These are phyloP conservation scores for Fusarium sp. DNA, from an alignment of 2,329 filamentous ascomycete genomes.

Conservation along the genomic window DNA sequence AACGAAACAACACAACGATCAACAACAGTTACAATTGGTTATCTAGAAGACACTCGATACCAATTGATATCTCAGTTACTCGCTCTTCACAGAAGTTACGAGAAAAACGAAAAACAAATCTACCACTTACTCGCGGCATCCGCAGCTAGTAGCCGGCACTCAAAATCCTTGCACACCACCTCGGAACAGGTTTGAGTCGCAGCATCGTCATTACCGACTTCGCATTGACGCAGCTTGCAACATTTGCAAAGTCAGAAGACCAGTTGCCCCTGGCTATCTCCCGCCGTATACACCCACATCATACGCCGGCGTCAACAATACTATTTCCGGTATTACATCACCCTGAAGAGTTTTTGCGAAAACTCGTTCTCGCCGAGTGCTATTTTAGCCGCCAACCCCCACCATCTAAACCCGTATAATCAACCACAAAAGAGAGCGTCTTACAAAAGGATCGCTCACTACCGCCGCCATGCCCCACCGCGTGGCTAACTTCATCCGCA, in stretches of 20 bases:
- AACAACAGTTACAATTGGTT: background rate
- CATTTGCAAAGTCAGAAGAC: constrained; percentile 25
- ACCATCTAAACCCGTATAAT: constrained; percentile 15
- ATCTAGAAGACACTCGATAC: constrained; percentile 1
- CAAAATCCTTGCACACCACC: constrained; percentile 31
- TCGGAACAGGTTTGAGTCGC: constrained; percentile 25
- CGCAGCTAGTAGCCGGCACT: constrained; percentile 23
- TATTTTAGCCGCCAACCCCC: constrained; percentile 34
- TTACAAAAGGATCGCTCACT: constrained; percentile 30
- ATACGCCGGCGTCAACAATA: constrained; percentile 11
- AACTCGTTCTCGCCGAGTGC: constrained; percentile 10
- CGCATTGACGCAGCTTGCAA: constrained; percentile 9
- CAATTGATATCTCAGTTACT: constrained; percentile 24
- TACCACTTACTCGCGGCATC: constrained; percentile 13
- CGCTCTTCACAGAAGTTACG: constrained; percentile 2
- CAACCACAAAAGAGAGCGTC: constrained; percentile 11
- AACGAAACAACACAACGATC: constrained; percentile 11
- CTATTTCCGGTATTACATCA: constrained; percentile 31
- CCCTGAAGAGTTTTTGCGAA: constrained; percentile 32
- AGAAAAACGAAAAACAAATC: constrained; percentile 21
- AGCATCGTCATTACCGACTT: constrained; percentile 27
- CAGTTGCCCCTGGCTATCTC: constrained; percentile 32
- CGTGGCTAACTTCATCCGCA: constrained; percentile 66
- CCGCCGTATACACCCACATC: constrained; percentile 20
- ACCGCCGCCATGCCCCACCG: constrained; percentile 63